Conservation (phyloP, 1,139 yeast species). For the Sugiyamaella novakii region DNA sequence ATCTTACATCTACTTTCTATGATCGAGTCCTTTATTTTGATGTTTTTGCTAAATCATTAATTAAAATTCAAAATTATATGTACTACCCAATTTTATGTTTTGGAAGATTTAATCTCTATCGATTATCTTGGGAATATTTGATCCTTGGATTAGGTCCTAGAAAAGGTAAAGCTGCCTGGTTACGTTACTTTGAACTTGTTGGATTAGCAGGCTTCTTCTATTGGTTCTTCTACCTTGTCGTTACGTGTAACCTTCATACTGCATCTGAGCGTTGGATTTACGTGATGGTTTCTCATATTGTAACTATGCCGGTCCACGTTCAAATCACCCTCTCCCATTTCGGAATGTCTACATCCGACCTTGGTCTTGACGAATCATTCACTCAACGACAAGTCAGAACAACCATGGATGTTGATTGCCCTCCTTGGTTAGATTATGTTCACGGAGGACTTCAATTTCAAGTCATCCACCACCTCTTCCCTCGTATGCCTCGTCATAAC, state of each 20-base stretch:
- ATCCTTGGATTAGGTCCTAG: conserved; percentile 75
- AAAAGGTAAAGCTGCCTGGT: conserved; percentile 82
- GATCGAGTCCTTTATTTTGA: conserved; percentile 69
- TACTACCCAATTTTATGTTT: conserved; percentile 80
- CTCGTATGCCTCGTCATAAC: conserved; percentile 86
- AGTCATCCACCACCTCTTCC: conserved; percentile 87
- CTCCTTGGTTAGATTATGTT: conserved; percentile 85
- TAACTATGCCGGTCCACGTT: conserved; percentile 89
- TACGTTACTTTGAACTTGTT: conserved; percentile 71
- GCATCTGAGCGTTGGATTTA: conserved; percentile 56
- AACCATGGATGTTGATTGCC: conserved; percentile 95
- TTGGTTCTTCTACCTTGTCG: conserved; percentile 76
- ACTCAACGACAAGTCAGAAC: conserved; percentile 81
- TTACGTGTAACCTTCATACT: conserved; percentile 55
- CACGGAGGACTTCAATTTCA: conserved; percentile 95
- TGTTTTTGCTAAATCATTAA: conserved; percentile 56
- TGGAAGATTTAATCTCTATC: conserved; percentile 83
- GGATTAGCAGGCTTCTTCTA: conserved; percentile 70
- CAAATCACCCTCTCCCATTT: conserved; percentile 89
- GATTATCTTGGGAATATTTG: conserved; percentile 78
- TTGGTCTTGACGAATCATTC: conserved; percentile 82
- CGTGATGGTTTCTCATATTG: conserved; percentile 71
- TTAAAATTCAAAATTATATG: conserved; percentile 67
- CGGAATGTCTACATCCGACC: conserved; percentile 89
- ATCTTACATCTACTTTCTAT: conserved; percentile 78